phyloP scores from a whole-genome alignment of 495 filamentous ascomycete species.

The Daldinia loculata region DNA sequence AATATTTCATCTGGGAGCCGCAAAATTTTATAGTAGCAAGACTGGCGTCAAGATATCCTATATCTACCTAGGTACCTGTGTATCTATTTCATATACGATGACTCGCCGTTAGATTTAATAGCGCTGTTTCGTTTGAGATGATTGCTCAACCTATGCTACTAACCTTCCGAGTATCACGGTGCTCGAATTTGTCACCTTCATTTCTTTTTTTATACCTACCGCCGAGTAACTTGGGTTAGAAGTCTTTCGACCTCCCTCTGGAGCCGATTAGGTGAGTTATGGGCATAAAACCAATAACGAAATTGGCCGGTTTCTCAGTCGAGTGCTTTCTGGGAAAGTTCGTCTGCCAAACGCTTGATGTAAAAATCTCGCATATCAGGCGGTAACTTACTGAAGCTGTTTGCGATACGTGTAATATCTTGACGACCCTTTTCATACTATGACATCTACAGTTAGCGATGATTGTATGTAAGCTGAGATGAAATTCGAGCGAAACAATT shows the following conservation, averaged over 20 bases:
- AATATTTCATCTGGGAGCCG: not conserved
- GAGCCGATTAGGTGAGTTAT: too few species aligned
- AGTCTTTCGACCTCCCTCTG: not conserved
- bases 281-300: too few species aligned
- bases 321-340: conserved; percentile 58
- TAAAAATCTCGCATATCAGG: conserved; percentile 76
- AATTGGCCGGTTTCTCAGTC: not conserved
- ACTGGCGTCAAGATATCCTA: not conserved
- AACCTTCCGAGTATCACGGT: not conserved
- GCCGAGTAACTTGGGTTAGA: not conserved
- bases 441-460: conserved; percentile 1
- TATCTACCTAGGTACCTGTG: not conserved
- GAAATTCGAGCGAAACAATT: too few species aligned
- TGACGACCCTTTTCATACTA: conserved; percentile 79
- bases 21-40: not conserved
- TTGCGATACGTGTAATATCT: conserved; percentile 72
- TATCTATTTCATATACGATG: not conserved
- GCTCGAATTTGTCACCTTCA: not conserved
- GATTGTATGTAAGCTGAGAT: too few species aligned
- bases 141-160: not conserved
- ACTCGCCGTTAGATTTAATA: not conserved
- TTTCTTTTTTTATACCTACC: not conserved
- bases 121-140: not conserved
- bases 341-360: conserved; percentile 74
- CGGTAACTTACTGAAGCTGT: conserved; percentile 73